Conservation (phyloP, 345 rosid species). For the Dipteronia dyeriana region DNA sequence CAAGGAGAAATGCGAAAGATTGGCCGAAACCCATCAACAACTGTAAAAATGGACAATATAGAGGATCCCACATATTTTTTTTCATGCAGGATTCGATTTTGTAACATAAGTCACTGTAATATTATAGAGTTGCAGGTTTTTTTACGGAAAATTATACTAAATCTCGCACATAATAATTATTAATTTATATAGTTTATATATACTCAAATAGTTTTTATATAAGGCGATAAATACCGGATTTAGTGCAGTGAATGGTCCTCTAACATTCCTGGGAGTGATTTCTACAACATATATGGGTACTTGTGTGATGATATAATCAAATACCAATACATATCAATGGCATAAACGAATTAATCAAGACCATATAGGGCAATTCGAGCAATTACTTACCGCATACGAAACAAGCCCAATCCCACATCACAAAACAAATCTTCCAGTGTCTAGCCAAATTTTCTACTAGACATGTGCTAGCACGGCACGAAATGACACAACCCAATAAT, state of each 20-base stretch:
- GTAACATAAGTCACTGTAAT: too few species aligned
- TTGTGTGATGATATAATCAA: constrained; percentile 7
- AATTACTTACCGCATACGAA: constrained; percentile 29
- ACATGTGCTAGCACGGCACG: too few species aligned
- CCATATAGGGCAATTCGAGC: background rate
- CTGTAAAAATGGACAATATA: constrained; percentile 17
- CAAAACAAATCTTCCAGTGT: constrained; percentile 27
- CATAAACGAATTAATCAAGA: background rate
- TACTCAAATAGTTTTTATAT: too few species aligned
- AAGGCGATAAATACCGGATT: constrained; percentile 14
- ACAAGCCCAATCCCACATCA: constrained; percentile 36
- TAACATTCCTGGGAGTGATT: constrained; percentile 45
- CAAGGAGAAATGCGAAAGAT: constrained; percentile 33
- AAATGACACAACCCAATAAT: too few species aligned
- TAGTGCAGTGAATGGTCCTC: constrained; percentile 45
- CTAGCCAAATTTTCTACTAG: constrained; percentile 25
- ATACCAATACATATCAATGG: background rate
- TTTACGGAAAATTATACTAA: too few species aligned
- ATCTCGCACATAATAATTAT: too few species aligned
- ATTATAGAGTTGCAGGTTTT: too few species aligned
- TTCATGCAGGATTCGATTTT: too few species aligned
- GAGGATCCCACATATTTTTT: background rate
- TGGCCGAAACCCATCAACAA: constrained; percentile 32
- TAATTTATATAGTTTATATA: too few species aligned
- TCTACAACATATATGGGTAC: constrained; percentile 50